These are phyloP conservation scores for Grigorovia transvaalensis DNA, from an alignment of 805 yeast genomes.

Conservation along the genomic window DNA sequence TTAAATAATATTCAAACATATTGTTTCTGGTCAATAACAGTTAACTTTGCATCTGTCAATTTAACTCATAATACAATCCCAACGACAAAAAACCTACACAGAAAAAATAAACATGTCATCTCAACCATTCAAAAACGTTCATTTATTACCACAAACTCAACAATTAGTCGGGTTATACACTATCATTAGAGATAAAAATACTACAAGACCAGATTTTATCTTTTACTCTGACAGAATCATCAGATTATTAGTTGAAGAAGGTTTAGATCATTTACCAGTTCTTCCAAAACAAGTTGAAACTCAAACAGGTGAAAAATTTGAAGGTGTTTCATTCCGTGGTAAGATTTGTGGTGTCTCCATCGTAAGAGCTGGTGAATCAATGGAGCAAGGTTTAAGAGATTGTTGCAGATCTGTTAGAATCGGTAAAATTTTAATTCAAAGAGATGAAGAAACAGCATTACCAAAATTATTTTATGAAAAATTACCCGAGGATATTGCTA, in stretches of 20 bases:
- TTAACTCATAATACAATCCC: no score
- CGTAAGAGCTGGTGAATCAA: constrained; percentile 96
- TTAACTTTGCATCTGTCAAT: no score
- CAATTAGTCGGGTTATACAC: constrained; percentile 82
- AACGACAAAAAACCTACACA: no score
- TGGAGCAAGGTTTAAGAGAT: constrained; percentile 97
- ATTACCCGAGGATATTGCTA: constrained; percentile 83
- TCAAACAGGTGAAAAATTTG: constrained; percentile 59
- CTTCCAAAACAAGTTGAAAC: constrained; percentile 56
- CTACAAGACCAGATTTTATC: constrained; percentile 85
- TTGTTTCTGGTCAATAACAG: no score
- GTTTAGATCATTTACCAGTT: constrained; percentile 90
- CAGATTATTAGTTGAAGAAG: constrained; percentile 87
- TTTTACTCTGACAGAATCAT: constrained; percentile 94
- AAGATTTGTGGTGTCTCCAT: constrained; percentile 97
- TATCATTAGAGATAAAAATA: constrained; percentile 72
- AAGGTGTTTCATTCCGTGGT: constrained; percentile 77
- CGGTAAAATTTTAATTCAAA: constrained; percentile 92
- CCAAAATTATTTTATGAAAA: constrained; percentile 91
- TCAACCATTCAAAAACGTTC: constrained; percentile 39
- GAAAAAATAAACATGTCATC: constrained; percentile 20
- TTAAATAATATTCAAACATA: no score
- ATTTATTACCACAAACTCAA: constrained; percentile 74
- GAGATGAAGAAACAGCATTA: constrained; percentile 94
- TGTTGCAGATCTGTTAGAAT: constrained; percentile 94